These are phyloP conservation scores for Handroanthus guayacan DNA, from an alignment of 257 asterid genomes.

Conservation along the genomic window DNA sequence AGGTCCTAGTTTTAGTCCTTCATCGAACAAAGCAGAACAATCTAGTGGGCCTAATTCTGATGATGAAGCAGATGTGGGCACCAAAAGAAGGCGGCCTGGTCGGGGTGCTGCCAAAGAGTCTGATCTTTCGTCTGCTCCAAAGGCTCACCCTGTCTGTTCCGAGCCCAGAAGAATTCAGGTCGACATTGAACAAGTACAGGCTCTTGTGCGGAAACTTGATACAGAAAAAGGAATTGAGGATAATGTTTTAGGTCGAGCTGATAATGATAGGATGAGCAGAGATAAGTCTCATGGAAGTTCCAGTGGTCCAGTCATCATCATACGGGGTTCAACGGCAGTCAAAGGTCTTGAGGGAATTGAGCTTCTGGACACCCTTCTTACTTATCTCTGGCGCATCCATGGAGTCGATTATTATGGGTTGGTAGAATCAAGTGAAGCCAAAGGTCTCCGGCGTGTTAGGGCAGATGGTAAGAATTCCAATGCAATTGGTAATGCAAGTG, in stretches of 20 bases:
- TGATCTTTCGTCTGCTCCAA: conserved; percentile 76
- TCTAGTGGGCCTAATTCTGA: conserved; percentile 76
- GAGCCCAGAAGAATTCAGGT: conserved; percentile 79
- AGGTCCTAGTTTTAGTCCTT: conserved; percentile 76
- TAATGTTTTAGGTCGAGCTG: conserved; percentile 75
- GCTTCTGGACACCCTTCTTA: conserved; percentile 88
- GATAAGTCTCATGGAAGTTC: conserved; percentile 89
- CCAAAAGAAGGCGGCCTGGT: conserved; percentile 74
- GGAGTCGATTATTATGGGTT: conserved; percentile 94
- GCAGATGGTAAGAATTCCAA: conserved; percentile 69
- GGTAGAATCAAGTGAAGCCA: conserved; percentile 83
- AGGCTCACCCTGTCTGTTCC: conserved; percentile 82
- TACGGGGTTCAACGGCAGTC: conserved; percentile 76
- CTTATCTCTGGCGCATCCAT: conserved; percentile 98
- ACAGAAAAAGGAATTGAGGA: conserved; percentile 89
- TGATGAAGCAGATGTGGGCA: conserved; percentile 76
- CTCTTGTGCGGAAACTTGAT: conserved; percentile 87
- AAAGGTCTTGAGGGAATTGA: conserved; percentile 97
- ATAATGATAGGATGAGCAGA: conserved; percentile 79
- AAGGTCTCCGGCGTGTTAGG: conserved; percentile 90
- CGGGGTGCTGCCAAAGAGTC: conserved; percentile 65
- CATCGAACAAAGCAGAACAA: conserved; percentile 74
- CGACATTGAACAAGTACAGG: conserved; percentile 82
- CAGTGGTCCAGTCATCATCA: conserved; percentile 86
- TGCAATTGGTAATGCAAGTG: conserved; percentile 60